Conservation (phyloP, 306 rosid species). For the Prunus mongolica region DNA sequence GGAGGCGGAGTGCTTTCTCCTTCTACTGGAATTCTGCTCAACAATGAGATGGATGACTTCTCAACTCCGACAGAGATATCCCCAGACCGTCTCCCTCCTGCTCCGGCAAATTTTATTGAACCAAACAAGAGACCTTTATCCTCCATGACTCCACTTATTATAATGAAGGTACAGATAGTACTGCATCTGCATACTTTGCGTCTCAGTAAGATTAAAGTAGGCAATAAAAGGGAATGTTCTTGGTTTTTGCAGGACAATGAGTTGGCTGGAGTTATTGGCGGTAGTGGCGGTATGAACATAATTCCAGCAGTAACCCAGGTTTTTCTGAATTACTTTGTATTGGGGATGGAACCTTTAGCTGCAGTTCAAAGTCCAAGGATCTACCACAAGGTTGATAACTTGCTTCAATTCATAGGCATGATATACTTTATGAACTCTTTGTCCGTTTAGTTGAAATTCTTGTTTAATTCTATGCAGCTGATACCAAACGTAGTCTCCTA, state of each 20-base stretch:
- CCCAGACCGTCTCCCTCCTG: constrained; percentile 68
- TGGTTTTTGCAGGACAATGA: constrained; percentile 52
- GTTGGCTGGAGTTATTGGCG: constrained; percentile 76
- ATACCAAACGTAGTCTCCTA: constrained; percentile 61
- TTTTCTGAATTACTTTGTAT: constrained; percentile 57
- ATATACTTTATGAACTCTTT: neutral
- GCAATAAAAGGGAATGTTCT: neutral
- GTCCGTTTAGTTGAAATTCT: neutral
- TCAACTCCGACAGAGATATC: constrained; percentile 61
- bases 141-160: constrained; percentile 80
- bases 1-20: constrained; percentile 76
- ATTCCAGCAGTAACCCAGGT: constrained; percentile 70
- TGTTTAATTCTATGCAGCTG: constrained; percentile 47
- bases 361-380: constrained; percentile 76
- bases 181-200: neutral
- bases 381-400: constrained; percentile 53
- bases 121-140: constrained; percentile 87
- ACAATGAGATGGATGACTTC: constrained; percentile 88
- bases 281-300: constrained; percentile 82
- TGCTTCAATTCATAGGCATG: constrained; percentile 8
- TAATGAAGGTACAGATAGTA: constrained; percentile 53
- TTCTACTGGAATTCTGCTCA: constrained; percentile 83
- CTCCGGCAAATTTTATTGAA: constrained; percentile 74
- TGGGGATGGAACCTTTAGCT: constrained; percentile 69
- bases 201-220: neutral